These are phyloP conservation scores for Ziziphus jujuba DNA, from an alignment of 306 rosid species.

Conservation along the genomic window DNA sequence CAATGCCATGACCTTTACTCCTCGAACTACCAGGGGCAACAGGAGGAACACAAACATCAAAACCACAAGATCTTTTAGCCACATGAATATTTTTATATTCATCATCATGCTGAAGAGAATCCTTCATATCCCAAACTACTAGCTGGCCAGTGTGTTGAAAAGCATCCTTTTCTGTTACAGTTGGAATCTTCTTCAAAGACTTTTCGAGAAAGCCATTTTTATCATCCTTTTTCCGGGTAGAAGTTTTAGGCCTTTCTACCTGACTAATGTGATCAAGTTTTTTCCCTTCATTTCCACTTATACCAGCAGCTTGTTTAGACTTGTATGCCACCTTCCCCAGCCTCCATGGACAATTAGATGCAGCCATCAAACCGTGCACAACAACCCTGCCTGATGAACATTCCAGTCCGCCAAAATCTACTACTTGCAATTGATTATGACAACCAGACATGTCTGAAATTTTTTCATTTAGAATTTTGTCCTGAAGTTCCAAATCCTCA, in stretches of 20 bases:
- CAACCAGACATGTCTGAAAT: conserved; percentile 14
- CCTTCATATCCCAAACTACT: conserved; percentile 33
- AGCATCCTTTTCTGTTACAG: conserved; percentile 14
- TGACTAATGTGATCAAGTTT: conserved; percentile 24
- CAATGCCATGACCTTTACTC: conserved; percentile 28
- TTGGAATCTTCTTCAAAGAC: conserved; percentile 34
- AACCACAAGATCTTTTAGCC: conserved; percentile 25
- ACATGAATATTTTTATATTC: conserved; percentile 16
- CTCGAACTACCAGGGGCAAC: conserved; percentile 31
- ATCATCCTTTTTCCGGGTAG: conserved; percentile 39
- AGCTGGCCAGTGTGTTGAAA: conserved; percentile 41
- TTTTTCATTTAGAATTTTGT: conserved; percentile 24
- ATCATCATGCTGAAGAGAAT: conserved; percentile 25
- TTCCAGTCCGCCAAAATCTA: conserved; percentile 18
- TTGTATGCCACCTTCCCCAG: conserved; percentile 36
- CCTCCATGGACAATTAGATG: conserved; percentile 59
- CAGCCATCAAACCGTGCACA: conserved; percentile 61
- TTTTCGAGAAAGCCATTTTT: conserved; percentile 24
- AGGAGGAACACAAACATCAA: conserved; percentile 51
- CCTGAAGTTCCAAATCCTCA: conserved; percentile 1
- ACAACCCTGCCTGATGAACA: conserved; percentile 33
- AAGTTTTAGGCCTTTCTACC: conserved; percentile 32
- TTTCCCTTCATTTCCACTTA: conserved; percentile 44
- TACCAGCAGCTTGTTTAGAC: conserved; percentile 25
- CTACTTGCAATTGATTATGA: conserved; percentile 19